Base-by-base conservation (phyloP, 1,284 basidiomycete species). In the Irpex sp. region DNA sequence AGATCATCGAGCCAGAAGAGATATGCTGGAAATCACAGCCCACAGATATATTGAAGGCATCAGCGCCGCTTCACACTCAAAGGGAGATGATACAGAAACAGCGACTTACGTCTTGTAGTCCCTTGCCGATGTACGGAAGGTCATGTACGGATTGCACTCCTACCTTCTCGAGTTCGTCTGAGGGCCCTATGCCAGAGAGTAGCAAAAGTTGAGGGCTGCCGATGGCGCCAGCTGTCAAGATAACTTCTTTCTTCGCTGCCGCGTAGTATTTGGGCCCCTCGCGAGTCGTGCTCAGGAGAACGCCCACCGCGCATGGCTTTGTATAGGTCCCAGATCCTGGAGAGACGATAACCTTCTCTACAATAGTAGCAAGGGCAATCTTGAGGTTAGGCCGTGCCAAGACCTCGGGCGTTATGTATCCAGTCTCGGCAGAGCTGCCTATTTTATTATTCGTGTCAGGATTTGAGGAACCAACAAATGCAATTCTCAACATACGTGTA, bases 91-190 rank as follows among this genome's bases (percentile, higher is more conserved):
- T 61, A 54, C 26, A 19, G 26, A n/a, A 15, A 8, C 9, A 21
- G 11, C 15, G 8, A 77, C 78, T 26, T 61, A 83, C 81, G 64
- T 93, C 89, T 72, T 91, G 88, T 52, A 92, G 73, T 75, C 91
- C 87, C 74, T 89, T 85, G 1, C 92, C 92, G 61, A 94, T 91
- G 61, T 87, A 88, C 3, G 90, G 89, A 1, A 92, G 78, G 64
- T 85, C 84, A 52, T 78, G 66, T 34, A 71, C 62, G 5, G 81
- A 73, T 9, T 67, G 59, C 19, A 93, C 83, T 55, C 83, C 84
- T 31, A 84, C 81, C 6, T 72, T 71, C 31, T 79, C 68, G 3
- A 80, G 71, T 4, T 75, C 67, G 15, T 57, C 58, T 48, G 65
- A 59, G 63, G 70, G 65, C 15, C 83, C 83, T 62, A 85, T 81